Evolutionary conservation across 257 asterid species (phyloP).

Genomic region (Eustoma russellianum): DNA sequence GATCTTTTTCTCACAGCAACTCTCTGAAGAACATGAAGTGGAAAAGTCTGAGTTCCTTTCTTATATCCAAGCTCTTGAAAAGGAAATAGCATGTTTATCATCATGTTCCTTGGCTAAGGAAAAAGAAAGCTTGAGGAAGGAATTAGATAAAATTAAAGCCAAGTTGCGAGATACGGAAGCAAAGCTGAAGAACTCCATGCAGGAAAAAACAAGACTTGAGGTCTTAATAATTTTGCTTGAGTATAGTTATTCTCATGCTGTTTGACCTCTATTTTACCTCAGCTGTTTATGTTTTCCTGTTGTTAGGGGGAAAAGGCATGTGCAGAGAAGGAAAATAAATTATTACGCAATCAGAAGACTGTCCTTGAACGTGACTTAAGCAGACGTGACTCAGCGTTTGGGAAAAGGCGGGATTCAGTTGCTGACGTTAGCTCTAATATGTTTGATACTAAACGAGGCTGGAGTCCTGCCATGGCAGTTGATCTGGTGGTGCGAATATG

Average conservation of each 20-base stretch:
- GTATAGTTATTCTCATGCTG: slow-evolving; percentile 10
- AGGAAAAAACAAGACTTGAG: slow-evolving; percentile 97
- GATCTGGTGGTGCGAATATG: slow-evolving; percentile 43
- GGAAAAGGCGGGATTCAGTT: slow-evolving; percentile 55
- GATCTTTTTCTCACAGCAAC: slow-evolving; percentile 40
- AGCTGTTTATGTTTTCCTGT: slow-evolving; percentile 9
- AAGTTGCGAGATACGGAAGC: slow-evolving; percentile 76
- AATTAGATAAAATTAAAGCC: slow-evolving; percentile 75
- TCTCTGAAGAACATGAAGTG: slow-evolving; percentile 40
- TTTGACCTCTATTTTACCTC: neutral
- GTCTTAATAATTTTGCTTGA: slow-evolving; percentile 23
- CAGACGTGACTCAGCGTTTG: slow-evolving; percentile 57
- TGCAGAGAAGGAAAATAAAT: slow-evolving; percentile 76
- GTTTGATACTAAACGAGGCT: slow-evolving; percentile 52
- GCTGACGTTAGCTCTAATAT: slow-evolving; percentile 51
- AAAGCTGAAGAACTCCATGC: slow-evolving; percentile 75
- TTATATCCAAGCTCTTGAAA: slow-evolving; percentile 53
- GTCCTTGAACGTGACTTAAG: slow-evolving; percentile 82
- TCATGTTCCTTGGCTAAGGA: slow-evolving; percentile 73
- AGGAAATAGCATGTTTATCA: slow-evolving; percentile 55
- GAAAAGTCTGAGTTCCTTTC: slow-evolving; percentile 42
- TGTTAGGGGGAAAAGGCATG: slow-evolving; percentile 81
- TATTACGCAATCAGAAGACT: slow-evolving; percentile 61
- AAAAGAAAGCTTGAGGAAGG: slow-evolving; percentile 78
- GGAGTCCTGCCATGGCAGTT: slow-evolving; percentile 33